Conservation (phyloP, 176 grass and related monocot genomes). For the Hordeum vulgare region MorexV3_pseudomolecules_assembly NC_058520.1:540392646-540393145, state of each 20-base stretch:
- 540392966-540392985: not conserved
- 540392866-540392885: not conserved
- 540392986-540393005: not conserved
- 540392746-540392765: slow-evolving; percentile 96
- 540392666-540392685: not conserved
- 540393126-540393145: slow-evolving; percentile 91
- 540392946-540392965: not conserved
- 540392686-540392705: not conserved
- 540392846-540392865: not conserved
- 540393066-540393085: not conserved
- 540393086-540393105: slow-evolving; percentile 7
- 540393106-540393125: slow-evolving; percentile 48
- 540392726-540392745: slow-evolving; percentile 60
- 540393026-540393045: not conserved
- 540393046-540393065: too few species aligned
- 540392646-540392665: not conserved
- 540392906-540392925: not conserved
- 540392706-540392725: slow-evolving; percentile 7
- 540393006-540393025: not conserved
- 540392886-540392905: not conserved
- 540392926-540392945: not conserved
- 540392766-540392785: slow-evolving; percentile 89
- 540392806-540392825: slow-evolving; percentile 83
- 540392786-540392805: slow-evolving; percentile 90
- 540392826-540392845: not conserved